Conservation (phyloP, 495 filamentous ascomycete species). For the Jackrogersella minutella region DNA sequence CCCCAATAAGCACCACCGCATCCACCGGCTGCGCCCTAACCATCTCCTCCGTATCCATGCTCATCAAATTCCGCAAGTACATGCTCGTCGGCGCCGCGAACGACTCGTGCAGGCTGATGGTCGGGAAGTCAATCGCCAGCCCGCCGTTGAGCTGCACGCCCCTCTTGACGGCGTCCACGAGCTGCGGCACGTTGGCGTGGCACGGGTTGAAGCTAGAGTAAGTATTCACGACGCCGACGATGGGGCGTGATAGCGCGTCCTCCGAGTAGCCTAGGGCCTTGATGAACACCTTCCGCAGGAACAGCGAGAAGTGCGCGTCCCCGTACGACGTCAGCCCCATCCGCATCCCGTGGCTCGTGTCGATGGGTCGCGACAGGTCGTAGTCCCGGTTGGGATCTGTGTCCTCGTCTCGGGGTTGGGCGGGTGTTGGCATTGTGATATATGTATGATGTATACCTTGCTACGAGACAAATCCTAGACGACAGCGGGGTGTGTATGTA, state of each 20-base stretch:
- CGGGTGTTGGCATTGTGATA: constrained; percentile 5
- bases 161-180: constrained; percentile 70
- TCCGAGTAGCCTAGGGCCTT: constrained; percentile 74
- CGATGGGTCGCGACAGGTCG: constrained; percentile 58
- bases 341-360: constrained; percentile 59
- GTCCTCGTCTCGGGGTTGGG: neutral
- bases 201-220: constrained; percentile 73
- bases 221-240: constrained; percentile 73
- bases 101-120: constrained; percentile 69
- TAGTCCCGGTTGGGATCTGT: constrained; percentile 54
- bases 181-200: constrained; percentile 71
- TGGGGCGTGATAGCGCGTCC: constrained; percentile 69
- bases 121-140: constrained; percentile 71
- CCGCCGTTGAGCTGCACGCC: constrained; percentile 69
- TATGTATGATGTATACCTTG: neutral
- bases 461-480: neutral
- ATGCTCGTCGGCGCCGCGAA: constrained; percentile 73
- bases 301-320: constrained; percentile 73
- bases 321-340: constrained; percentile 72
- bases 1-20: constrained; percentile 70
- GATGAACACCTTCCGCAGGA: constrained; percentile 75
- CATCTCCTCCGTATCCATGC: constrained; percentile 79
- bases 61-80: constrained; percentile 73
- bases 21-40: constrained; percentile 70
- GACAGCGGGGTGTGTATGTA: neutral